A percentile compares a stretch with the other conserved stretches of the same genome.
Evolutionary conservation across 2,329 filamentous ascomycete species (phyloP).

Genomic region (Talaromyces sp.): DNA sequence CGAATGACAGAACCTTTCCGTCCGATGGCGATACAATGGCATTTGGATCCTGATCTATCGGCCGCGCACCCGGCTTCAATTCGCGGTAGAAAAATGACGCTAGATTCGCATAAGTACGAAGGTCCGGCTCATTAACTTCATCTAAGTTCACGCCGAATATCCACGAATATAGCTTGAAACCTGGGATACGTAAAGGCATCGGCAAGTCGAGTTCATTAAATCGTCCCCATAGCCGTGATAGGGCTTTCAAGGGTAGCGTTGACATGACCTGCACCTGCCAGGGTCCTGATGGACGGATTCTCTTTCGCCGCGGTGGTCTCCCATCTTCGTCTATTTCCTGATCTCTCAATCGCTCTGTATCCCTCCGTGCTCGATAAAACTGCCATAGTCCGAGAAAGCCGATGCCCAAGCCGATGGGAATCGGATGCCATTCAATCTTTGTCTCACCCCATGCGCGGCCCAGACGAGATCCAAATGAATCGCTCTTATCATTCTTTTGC

Average conservation of each 20-base stretch:
- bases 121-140: conserved; percentile 82
- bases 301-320: conserved; percentile 51
- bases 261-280: conserved; percentile 96
- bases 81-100: conserved; percentile 96
- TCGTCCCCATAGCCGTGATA: conserved; percentile 82
- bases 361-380: conserved; percentile 68
- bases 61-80: conserved; percentile 81
- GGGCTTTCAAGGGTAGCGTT: conserved; percentile 82
- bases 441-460: conserved; percentile 59
- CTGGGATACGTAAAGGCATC: conserved; percentile 80
- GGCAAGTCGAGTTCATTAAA: conserved; percentile 90
- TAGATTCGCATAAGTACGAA: conserved; percentile 86
- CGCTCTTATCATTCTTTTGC: conserved; percentile 39
- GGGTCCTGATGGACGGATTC: conserved; percentile 77
- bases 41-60: conserved; percentile 75
- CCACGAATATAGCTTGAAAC: conserved; percentile 87
- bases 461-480: conserved; percentile 57
- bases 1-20: conserved; percentile 86
- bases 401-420: conserved; percentile 81
- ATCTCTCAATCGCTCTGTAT: conserved; percentile 45
- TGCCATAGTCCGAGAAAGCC: conserved; percentile 79
- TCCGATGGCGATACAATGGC: conserved; percentile 85
- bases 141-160: conserved; percentile 87
- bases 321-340: conserved; percentile 40
- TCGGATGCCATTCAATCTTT: conserved; percentile 82